Evolutionary conservation across 2,329 filamentous ascomycete genomes (phyloP), one percentile per base, ranked within the genome.

Genomic region (Catunica adiposa): DNA sequence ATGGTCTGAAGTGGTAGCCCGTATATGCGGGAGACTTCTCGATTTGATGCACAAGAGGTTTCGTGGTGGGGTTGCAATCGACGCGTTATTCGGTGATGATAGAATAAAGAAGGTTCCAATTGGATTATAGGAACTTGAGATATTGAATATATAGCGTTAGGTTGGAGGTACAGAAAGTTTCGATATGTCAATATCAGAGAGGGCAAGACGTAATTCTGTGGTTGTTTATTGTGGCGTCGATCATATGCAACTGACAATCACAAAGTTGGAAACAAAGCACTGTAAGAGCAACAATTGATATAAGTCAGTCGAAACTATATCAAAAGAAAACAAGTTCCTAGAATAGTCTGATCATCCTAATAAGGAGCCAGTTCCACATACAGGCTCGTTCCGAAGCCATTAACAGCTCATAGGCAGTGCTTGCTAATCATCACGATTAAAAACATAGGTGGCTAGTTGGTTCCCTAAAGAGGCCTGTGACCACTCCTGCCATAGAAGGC

Each of bases 401-500:
- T 5, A 34, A 34, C 29, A 34, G 11, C 15, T 25, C 40, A 48
- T n/a, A n/a, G n/a, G 22, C 17, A 25, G 23, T 48, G 15, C 11
- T 25, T 20, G 44, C 3, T 29, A 22, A 38, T 9, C 17, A 53
- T 6, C 51, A n/a, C n/a, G n/a, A 53, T 17, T 53, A 53, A 53
- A 29, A 53, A 40, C 51, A 53, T 53, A 53, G 29, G 51, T 53
- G 51, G 51, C 51, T 38, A 53, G 17, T 25, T 20, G 29, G 11
- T 34, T 5, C 29, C 5, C 29, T 34, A 8, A 22, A 48, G 9
- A 48, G 44, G 44, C 44, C 44, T 48, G 6, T 48, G 17, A 25
- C 5, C 17, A 25, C 26, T n/a, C 11, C 17, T 48, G 11, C 26
- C 9, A 14, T 23, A 23, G 51, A 51, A 23, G 17, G 51, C 34